Conservation (phyloP, 2,329 filamentous ascomycete genomes). For the Exutisphaerella laricina region DNA sequence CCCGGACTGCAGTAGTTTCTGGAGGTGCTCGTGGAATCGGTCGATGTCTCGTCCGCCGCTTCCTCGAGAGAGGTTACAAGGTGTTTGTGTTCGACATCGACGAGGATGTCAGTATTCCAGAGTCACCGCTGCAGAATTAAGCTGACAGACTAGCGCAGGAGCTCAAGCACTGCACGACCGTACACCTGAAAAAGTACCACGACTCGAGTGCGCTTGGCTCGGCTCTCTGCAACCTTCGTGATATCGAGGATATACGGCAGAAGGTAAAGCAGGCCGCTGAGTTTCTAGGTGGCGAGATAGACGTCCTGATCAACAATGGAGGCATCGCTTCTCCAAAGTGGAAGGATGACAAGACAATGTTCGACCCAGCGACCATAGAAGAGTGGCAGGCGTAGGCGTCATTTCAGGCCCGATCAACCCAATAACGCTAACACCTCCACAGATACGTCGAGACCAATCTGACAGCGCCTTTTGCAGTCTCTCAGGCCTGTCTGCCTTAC, state of each 20-base stretch:
- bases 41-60: slow-evolving; percentile 31
- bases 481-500: slow-evolving; percentile 29
- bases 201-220: slow-evolving; percentile 16
- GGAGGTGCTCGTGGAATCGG: slow-evolving; percentile 35
- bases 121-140: too few relatives aligned
- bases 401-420: background rate
- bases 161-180: slow-evolving; percentile 32
- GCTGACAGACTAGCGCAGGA: too few relatives aligned
- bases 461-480: slow-evolving; percentile 31
- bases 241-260: slow-evolving; percentile 29
- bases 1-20: slow-evolving; percentile 24
- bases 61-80: slow-evolving; percentile 33
- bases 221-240: slow-evolving; percentile 30
- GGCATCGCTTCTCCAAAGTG: slow-evolving; percentile 33
- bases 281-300: slow-evolving; percentile 30
- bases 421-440: slow-evolving; percentile 1
- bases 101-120: too few relatives aligned
- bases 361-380: slow-evolving; percentile 30
- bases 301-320: slow-evolving; percentile 41
- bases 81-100: slow-evolving; percentile 40
- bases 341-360: slow-evolving; percentile 30
- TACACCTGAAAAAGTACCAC: slow-evolving; percentile 27
- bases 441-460: slow-evolving; percentile 37
- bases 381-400: slow-evolving; percentile 33
- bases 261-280: slow-evolving; percentile 30